Base-by-base conservation (phyloP, 352 stramenopile species). In the Globisporangium sylvaticum region DNA sequence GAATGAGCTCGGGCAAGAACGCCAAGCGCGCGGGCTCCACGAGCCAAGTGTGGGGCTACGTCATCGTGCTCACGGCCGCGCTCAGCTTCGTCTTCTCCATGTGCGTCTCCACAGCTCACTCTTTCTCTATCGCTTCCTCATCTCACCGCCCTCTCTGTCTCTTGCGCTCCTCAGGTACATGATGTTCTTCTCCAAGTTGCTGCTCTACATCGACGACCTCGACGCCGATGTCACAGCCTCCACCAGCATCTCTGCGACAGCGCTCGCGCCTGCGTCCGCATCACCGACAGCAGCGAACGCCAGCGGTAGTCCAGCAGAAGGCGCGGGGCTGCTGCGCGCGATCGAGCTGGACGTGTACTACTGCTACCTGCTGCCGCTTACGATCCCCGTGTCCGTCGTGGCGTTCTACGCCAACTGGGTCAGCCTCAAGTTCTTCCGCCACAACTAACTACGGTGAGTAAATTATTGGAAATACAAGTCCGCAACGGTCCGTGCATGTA, bases 391-490 rank as follows among this genome's bases (percentile, higher is more conserved):
- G 54, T 81, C 83, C 29, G 86, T 94, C 59, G 70, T 94, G 56
- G 80, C 83, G 37, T 92, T 83, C 74, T 92, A 92, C 69, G 71
- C 80, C 57, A 91, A 91, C 62, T 94, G 86, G 86, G 84, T 92
- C 67, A 89, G 86, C 67, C 81, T 92, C 74, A 94, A 94, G 73
- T 94, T 92, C 74, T 94, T 94, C 71, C 84, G 84, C 22, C 84
- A 94, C 70, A 94, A 92, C 44, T 92, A 78, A 72, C 3, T 4
- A 9, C 37, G n/a, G 25, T 32, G 3, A 9, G 15, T 55, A 14
- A n/a, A 55, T 31, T 56, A 37, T 9, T 58, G 27, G 22, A 8
- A 24, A 22, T 57, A 57, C 25, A 32, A 15, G 25, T 22, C 5
- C 14, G 22, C 14, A 42, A 42, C 8, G 14, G 14, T 53, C 8